Percentiles rank a stretch among this genome's conserved stretches.
Evolutionary conservation across 2,329 filamentous ascomycete genomes (phyloP).

Genomic region (Fusarium tjaetaba): DNA sequence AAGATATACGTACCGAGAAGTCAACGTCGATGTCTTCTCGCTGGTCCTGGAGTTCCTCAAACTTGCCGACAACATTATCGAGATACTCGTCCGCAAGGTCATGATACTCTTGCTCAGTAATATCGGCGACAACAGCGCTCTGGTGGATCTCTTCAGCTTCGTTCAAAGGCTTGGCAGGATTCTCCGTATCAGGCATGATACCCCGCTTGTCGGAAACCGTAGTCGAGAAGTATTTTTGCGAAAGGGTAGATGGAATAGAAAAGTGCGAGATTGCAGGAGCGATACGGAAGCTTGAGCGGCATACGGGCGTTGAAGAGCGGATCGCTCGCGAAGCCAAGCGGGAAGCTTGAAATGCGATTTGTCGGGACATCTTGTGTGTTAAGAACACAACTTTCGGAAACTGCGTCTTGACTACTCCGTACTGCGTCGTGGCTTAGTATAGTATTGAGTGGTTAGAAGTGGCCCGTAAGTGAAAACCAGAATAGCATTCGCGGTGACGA

Average conservation of each 20-base stretch:
- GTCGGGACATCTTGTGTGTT: constrained; percentile 46
- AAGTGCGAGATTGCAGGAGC: constrained; percentile 3
- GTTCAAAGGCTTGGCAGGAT: constrained; percentile 60
- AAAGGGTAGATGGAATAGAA: constrained; percentile 16
- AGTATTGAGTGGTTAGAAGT: not conserved
- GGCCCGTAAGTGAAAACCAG: not conserved
- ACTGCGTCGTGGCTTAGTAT: no score
- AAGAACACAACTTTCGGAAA: not conserved
- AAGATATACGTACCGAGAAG: constrained; percentile 73
- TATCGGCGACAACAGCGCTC: constrained; percentile 63
- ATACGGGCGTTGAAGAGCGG: constrained; percentile 37
- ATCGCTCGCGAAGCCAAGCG: constrained; percentile 50
- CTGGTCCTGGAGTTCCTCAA: constrained; percentile 81
- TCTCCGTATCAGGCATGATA: constrained; percentile 67
- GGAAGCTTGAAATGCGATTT: constrained; percentile 50
- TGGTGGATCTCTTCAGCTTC: constrained; percentile 48
- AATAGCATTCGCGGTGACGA: not conserved
- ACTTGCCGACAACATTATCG: constrained; percentile 61
- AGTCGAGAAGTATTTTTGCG: constrained; percentile 46
- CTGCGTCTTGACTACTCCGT: not conserved
- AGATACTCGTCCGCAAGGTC: constrained; percentile 81
- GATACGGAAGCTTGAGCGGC: constrained; percentile 38
- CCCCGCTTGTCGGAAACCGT: constrained; percentile 53
- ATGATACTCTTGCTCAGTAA: constrained; percentile 79
- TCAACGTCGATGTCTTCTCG: constrained; percentile 86